Evolutionary conservation across 1,139 yeast species (phyloP), one percentile per base, ranked within the genome.

Genomic region (Protomyces macrosporus): DNA sequence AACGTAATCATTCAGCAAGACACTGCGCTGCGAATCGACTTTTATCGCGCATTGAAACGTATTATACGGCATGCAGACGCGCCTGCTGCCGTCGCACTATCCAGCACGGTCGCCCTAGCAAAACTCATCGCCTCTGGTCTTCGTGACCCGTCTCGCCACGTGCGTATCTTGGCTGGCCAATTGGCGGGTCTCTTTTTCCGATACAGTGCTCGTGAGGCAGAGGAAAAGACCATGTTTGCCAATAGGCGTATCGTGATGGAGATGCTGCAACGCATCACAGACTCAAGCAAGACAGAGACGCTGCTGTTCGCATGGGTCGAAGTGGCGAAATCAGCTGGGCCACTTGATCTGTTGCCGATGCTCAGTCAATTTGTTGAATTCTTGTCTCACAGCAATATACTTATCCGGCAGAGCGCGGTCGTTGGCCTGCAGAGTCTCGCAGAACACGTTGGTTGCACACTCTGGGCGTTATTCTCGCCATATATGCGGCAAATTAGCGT

Each of bases 261-360:
- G 35, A 10, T 64, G 36, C 35, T 68, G 23, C 60, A 58, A 33
- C 32, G 56, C 32, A 16, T 37, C 9, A 55, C 53, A 3, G 72
- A 73, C 4, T 69, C 53, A 35, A 45, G 34, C 40, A 73, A 86
- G 55, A 84, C 83, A 6, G 95, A 88, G 71, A 81, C 90, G 0
- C 81, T 85, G 0, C 78, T 87, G 2, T 75, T 79, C 69, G 79
- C 86, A 0, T 81, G 88, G 77, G 83, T 86, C 1, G 87, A 84
- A 63, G 69, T 87, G 51, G 86, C 88, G 0, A 76, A 80, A 1
- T 77, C 83, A 0, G 78, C 84, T 6, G 79, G 80, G 16, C 91
- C 89, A 1, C 88, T 85, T 63, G 78, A 84, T 72, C 76, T 86
- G 39, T 86, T 85, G 72, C 82, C 82, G 0, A 76, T 86, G 14